These are phyloP conservation scores for Cordyceps militaris DNA, from an alignment of 2,329 filamentous ascomycete genomes.

Conservation along the genomic window DNA sequence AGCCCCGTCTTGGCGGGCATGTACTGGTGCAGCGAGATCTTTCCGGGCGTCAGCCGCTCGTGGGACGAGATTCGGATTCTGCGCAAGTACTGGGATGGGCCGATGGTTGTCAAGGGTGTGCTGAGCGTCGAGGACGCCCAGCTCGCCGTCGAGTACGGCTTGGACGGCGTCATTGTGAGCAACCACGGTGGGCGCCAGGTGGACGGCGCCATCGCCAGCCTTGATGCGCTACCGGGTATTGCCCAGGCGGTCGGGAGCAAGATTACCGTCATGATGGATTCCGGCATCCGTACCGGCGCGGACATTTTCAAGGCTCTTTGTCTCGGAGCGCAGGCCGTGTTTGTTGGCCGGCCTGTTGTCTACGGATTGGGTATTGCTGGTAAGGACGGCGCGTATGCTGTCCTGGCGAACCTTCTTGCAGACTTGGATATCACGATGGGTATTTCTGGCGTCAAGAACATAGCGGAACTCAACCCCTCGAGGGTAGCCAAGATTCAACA, in stretches of 20 bases:
- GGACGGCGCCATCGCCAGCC: slow-evolving; percentile 37
- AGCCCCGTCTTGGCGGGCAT: slow-evolving; percentile 41
- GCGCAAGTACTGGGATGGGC: slow-evolving; percentile 52
- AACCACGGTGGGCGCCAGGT: slow-evolving; percentile 38
- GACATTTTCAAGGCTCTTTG: slow-evolving; percentile 35
- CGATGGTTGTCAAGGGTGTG: slow-evolving; percentile 36
- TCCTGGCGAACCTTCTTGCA: slow-evolving; percentile 34
- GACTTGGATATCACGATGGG: slow-evolving; percentile 48
- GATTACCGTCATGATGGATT: slow-evolving; percentile 48
- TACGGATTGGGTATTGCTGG: slow-evolving; percentile 31
- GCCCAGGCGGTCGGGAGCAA: slow-evolving; percentile 50
- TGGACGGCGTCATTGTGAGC: slow-evolving; percentile 34
- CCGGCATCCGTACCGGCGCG: slow-evolving; percentile 32
- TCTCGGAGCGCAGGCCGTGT: slow-evolving; percentile 33
- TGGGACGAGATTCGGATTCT: slow-evolving; percentile 58
- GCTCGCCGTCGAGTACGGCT: slow-evolving; percentile 29
- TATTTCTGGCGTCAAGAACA: slow-evolving; percentile 41
- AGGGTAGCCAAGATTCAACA: slow-evolving; percentile 28
- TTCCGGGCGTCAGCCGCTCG: slow-evolving; percentile 38
- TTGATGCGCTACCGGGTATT: slow-evolving; percentile 43
- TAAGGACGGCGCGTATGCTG: slow-evolving; percentile 47
- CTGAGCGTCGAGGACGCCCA: slow-evolving; percentile 33
- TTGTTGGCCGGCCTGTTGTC: slow-evolving; percentile 36
- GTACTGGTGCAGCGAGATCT: slow-evolving; percentile 46
- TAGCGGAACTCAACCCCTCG: slow-evolving; percentile 29